Evolutionary conservation across 129 eudicot genomes (phyloP).

Genomic region (Calendula officinalis): DNA sequence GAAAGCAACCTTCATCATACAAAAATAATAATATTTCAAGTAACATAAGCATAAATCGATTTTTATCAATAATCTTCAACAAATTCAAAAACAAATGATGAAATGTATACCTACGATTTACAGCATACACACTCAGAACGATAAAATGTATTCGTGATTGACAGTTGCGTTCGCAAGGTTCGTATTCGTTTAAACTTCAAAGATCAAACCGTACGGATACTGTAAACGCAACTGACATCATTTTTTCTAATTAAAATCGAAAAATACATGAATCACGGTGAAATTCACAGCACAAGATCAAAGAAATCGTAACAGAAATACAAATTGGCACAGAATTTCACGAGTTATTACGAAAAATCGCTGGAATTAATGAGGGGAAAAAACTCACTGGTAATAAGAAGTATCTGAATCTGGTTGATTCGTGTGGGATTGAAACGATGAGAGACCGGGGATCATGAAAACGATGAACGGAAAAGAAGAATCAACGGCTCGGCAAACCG

Average conservation of each 20-base stretch:
- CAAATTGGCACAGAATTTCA: background rate
- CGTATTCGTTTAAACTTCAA: background rate
- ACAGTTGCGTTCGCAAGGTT: too few species aligned
- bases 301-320: background rate
- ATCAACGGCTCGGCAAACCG: conserved; percentile 25
- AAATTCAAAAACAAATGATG: background rate
- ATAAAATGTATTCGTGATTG: background rate
- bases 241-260: conserved; percentile 1
- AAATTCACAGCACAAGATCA: background rate
- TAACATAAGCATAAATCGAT: background rate
- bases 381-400: conserved; percentile 23
- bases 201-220: conserved; percentile 8
- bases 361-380: conserved; percentile 3
- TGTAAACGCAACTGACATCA: background rate
- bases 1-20: background rate
- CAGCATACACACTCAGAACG: background rate
- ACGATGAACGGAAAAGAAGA: conserved; percentile 30
- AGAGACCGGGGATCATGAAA: conserved; percentile 20
- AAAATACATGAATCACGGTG: background rate
- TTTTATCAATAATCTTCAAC: background rate
- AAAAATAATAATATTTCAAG: background rate
- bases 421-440: conserved; percentile 4
- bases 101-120: background rate
- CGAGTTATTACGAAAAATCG: background rate
- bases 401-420: conserved; percentile 26